phyloP scores from a whole-genome alignment of 768 basidiomycete genomes.

The Suillus plorans region DNA sequence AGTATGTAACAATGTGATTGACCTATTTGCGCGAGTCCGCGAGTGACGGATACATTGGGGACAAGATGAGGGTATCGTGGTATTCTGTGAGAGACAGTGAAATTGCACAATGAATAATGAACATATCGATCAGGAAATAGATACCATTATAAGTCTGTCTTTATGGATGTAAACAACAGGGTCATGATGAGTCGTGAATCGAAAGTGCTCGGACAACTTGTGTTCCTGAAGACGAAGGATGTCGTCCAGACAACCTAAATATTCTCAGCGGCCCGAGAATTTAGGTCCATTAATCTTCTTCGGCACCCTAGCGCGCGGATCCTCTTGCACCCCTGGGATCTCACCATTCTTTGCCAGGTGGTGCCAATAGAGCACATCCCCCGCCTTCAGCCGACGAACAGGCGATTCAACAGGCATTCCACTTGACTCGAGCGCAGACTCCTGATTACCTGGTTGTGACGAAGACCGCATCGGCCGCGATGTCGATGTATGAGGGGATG shows the following conservation, averaged over 20 bases:
- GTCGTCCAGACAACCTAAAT: conserved; percentile 3
- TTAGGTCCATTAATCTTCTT: conserved; percentile 9
- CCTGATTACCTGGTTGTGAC: conserved; percentile 14
- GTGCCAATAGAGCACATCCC: conserved; percentile 75
- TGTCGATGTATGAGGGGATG: conserved; percentile 12
- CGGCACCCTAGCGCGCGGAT: conserved; percentile 48
- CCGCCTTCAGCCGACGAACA: conserved; percentile 46
- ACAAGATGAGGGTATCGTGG: conserved; percentile 35
- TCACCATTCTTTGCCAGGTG: conserved; percentile 71
- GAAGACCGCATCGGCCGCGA: conserved; percentile 10
- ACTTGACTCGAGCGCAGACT: conserved; percentile 21
- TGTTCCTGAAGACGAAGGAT: neutral
- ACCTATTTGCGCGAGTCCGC: conserved; percentile 25
- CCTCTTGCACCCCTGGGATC: conserved; percentile 66
- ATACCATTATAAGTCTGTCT: conserved; percentile 22
- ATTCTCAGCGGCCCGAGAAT: conserved; percentile 29
- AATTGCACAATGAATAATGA: conserved; percentile 29
- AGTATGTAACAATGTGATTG: conserved; percentile 16
- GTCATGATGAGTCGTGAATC: conserved; percentile 28
- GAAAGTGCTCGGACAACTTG: neutral
- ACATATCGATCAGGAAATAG: conserved; percentile 27
- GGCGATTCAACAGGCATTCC: conserved; percentile 35
- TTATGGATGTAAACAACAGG: conserved; percentile 15
- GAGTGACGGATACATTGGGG: conserved; percentile 24
- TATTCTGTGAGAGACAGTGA: conserved; percentile 27